Evolutionary conservation across 257 asterid species (phyloP), one percentile per base, ranked within the genome.

Genomic region (Lycium ferocissimum): DNA sequence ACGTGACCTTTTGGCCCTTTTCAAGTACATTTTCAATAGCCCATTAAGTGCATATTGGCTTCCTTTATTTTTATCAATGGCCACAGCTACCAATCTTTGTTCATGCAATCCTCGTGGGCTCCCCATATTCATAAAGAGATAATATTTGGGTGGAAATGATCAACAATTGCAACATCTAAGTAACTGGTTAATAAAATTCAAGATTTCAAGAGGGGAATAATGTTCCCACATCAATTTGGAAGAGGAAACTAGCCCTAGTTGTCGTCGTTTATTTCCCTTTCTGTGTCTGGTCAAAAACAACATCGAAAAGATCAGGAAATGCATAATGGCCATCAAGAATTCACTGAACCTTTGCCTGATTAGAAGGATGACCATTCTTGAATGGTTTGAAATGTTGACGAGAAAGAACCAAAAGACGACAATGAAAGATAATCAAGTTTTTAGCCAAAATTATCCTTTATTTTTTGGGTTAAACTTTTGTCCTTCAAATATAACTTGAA

Each of bases 31-130:
- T 84, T 43, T 84, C 86, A 22, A 79, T 63, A 33, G 86, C 76
- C 83, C 86, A 84, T 84, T 49, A 59, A 84, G 37, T 43, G 86
- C 86, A 84, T 84, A 59, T 84, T 75, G 86, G 67, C 86, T 84
- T 58, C 76, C 53, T 58, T 84, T 84, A 26, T 73, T 20, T 84
- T n/a, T 84, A 37, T 84, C 86, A 47, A 84, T 65, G 58, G 79
- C 86, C 37, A 84, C 86, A 45, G 79, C 83, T 61, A 75, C 86
- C 70, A 73, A 59, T 84, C 78, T 69, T 83, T 49, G 35, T 83
- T 69, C 67, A 69, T 83, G 6, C 15, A 83, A 69, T 15, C 65
- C 85, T 5, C 26, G 59, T 35, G 66, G 81, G 43, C 78, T 70
- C 85, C 67, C 61, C 63, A 26, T 83, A 35, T 10, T 62, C 18